Base-by-base conservation (phyloP, 2,329 filamentous ascomycete genomes). In the Pyricularia sp. region DNA sequence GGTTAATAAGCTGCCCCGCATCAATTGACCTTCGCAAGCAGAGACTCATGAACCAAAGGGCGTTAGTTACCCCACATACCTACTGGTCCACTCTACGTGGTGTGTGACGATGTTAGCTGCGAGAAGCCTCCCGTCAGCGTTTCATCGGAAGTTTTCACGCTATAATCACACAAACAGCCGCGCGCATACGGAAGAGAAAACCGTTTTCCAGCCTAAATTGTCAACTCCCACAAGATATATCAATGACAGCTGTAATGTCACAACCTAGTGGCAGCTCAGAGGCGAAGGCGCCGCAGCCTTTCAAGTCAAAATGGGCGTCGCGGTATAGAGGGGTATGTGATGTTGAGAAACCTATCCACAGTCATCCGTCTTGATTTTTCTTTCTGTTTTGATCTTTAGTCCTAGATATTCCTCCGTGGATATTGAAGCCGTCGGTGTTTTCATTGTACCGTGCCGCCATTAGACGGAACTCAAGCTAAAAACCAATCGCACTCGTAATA, bases 301-400 rank as follows among this genome's bases (percentile, higher is more conserved):
- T 80, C 68, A 77, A 80, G 68, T 85, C 82, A 61, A 81, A 82
- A 72, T 86, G 81, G 84, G 83, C 83, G 30, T 79, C 79, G 53
- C 77, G 85, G 70, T 87, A 86, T 75, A 81, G 83, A 73, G 84
- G 86, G 72, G 87, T 88, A 80, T 72, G 80, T 74, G 62, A n/a
- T 26, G 19, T 12, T 40, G 60, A 62, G 60, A 33, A n/a, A 26
- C 30, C 12, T 4, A 28, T 12, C 26, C 2, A 26, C 33, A 62
- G 35, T 24, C 19, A 55, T n/a, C 12, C 16, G n/a, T 28, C 59
- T 30, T 19, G 49, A 3, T 12, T 22, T 55, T 26, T 30, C 12
- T 24, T 28, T 57, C 19, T 30, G 13, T 13, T 16, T 57, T 16
- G 53, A 28, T 24, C 12, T 16, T 16, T 35, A 35, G 33, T 16